Evolutionary conservation across 352 stramenopile species (phyloP), one percentile per base, ranked within the genome.

Genomic region (Globisporangium viniferum): DNA sequence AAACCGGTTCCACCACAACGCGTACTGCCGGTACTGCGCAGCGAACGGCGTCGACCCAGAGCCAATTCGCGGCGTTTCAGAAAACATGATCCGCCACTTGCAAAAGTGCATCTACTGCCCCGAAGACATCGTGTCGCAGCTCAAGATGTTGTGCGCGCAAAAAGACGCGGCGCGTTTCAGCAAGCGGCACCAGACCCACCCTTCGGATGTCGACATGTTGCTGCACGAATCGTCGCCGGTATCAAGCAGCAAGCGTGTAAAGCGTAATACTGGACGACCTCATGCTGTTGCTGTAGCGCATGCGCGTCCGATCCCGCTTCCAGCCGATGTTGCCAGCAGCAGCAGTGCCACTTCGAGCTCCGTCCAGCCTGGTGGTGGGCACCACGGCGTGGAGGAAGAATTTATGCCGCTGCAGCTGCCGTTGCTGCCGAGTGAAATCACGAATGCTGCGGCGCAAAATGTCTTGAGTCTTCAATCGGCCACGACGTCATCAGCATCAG

Each of bases 61-160:
- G 51, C 72, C 77, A 4, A 69, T 93, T 5, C 79, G 85, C 24
- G 85, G 87, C 41, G 87, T 93, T 35, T 93, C 84, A 36, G 83
- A 81, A 24, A 92, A 95, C 56, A 95, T 93, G 87, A 93, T 95
- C 59, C 79, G 84, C 18, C 87, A 95, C 64, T 66, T 93, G 67
- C 82, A 95, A 57, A 89, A 91, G 54, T 95, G 87, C 70, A 60
- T 83, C 3, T 92, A 90, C 67, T 93, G 85, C 29, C 87, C 87
- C 14, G 55, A 79, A 22, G 81, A 91, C 18, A 79, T 89, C 31
- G 82, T 95, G 22, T 77, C 75, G 14, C 82, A 92, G 68, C 70
- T 95, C 24, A 82, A 87, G 14, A 65, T 82, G 59, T 36, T 91
- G 1, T 91, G 84, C 48, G 86, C 84, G 15, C 84, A 91, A 54